Conservation (phyloP, 1,139 yeast species). For the Taphrina deformans region DNA sequence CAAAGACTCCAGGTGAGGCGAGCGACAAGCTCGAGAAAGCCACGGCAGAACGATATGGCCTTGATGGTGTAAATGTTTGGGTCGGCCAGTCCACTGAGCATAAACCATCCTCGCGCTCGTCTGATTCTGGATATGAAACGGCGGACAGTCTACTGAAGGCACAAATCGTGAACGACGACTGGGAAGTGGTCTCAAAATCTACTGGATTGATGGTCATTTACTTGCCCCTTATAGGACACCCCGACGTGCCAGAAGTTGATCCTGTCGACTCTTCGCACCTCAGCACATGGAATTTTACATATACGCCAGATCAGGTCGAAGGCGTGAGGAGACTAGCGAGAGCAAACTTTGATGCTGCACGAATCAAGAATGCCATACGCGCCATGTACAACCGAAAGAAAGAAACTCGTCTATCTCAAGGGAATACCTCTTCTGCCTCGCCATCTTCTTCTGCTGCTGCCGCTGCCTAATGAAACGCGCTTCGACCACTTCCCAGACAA, state of each 20-base stretch:
- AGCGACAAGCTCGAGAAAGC: constrained; percentile 3
- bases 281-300: constrained; percentile 41
- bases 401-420: constrained; percentile 28
- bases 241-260: constrained; percentile 39
- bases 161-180: neutral
- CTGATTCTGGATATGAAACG: neutral
- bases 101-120: neutral
- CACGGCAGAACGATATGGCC: neutral
- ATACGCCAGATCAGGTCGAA: constrained; percentile 41
- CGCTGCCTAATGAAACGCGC: too few species aligned
- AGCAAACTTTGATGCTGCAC: constrained; percentile 41
- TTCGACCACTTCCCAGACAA: too few species aligned
- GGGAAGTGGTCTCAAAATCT: constrained; percentile 6
- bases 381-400: constrained; percentile 39
- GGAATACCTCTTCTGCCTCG: neutral
- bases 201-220: constrained; percentile 40
- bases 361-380: constrained; percentile 38
- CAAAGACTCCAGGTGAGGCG: constrained; percentile 1
- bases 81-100: constrained; percentile 26
- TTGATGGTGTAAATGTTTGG: constrained; percentile 25
- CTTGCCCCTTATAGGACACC: constrained; percentile 40
- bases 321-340: constrained; percentile 44
- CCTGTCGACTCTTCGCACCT: constrained; percentile 38
- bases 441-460: neutral
- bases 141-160: constrained; percentile 11